Evolutionary conservation across 2,329 filamentous ascomycete species (phyloP), one percentile per base, ranked within the genome.

Genomic region (Aspergillus proliferans): DNA sequence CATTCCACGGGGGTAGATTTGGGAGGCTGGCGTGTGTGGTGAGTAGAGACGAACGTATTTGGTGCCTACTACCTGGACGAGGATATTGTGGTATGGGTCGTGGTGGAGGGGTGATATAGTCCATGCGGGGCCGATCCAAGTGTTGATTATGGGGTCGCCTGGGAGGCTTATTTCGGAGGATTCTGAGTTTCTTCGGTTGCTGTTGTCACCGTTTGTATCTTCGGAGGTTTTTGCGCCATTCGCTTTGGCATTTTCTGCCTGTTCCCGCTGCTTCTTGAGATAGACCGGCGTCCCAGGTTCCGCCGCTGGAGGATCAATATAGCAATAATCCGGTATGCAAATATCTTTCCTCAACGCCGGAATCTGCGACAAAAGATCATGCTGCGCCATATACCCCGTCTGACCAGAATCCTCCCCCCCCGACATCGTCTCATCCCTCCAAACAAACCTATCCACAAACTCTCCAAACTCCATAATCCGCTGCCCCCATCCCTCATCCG

Each of bases 61-160:
- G 49, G 81, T 77, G 0, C 93, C 93, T 0, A 95, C 87, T 0
- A 94, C 87, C 67, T 97, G 93, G 21, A 85, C 85, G 4, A 97
- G 80, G 43, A 97, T 81, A 63, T 97, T 97, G 64, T 96, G 88
- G 66, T 96, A 94, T 1, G 87, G 88, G 62, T 97, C 93, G 1
- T 89, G 94, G 67, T 98, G 93, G 1, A 97, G 75, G 1, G 93
- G 93, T 1, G 90, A 95, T 54, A 95, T 91, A 0, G 93, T 97
- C 45, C 83, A 84, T 0, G 83, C 76, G 0, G 93, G 93, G 0
- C 93, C 93, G 54, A 97, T 86, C 93, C 93, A 98, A 6, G 88
- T 90, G 68, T 97, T 95, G 15, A 94, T 76, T 40, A 87, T 74
- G 0, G 88, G 88, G 19, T 81, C 77, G 6, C 44, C 52, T 0